Percentiles rank a stretch among this genome's conserved stretches.
These are phyloP conservation scores for Botrytis deweyae DNA, from an alignment of 2,329 filamentous ascomycete species.

Conservation along the genomic window DNA sequence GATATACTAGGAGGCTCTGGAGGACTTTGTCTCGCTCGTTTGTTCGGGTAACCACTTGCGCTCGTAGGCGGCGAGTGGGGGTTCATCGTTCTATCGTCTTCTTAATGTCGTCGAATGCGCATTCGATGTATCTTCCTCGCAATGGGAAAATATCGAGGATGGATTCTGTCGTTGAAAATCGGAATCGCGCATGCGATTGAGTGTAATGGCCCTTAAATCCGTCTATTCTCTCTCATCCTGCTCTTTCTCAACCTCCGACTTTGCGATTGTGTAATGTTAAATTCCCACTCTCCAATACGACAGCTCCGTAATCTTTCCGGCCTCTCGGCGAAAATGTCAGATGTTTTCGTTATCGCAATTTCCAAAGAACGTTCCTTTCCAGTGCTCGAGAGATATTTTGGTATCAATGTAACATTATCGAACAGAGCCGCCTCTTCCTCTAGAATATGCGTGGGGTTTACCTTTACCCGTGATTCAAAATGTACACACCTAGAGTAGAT, in stretches of 20 bases:
- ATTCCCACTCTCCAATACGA: not conserved
- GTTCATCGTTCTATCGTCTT: slow-evolving; percentile 43
- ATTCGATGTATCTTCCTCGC: slow-evolving; percentile 4
- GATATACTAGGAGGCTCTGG: slow-evolving; percentile 40
- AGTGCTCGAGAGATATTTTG: not conserved
- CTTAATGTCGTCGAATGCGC: slow-evolving; percentile 4
- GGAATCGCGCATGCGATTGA: slow-evolving; percentile 10
- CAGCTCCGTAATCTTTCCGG: slow-evolving; percentile 12
- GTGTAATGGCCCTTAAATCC: not conserved
- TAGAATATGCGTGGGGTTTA: slow-evolving; percentile 5
- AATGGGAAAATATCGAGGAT: not conserved
- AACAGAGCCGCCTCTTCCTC: slow-evolving; percentile 18
- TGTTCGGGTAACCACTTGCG: slow-evolving; percentile 47
- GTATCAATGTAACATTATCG: slow-evolving; percentile 9
- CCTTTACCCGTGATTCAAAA: not conserved
- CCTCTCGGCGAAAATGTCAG: slow-evolving; percentile 6
- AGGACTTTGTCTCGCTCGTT: slow-evolving; percentile 57
- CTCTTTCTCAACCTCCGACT: slow-evolving; percentile 6
- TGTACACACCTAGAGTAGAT: not conserved
- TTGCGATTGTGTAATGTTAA: slow-evolving; percentile 8
- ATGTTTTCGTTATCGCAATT: slow-evolving; percentile 10
- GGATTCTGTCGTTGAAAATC: not conserved
- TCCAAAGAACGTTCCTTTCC: not conserved
- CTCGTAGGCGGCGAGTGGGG: slow-evolving; percentile 51
- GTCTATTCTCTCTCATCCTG: slow-evolving; percentile 17